Evolutionary conservation across 768 basidiomycete genomes (phyloP), one percentile per base, ranked within the genome.

Genomic region (Naematelia aurantialba): DNA sequence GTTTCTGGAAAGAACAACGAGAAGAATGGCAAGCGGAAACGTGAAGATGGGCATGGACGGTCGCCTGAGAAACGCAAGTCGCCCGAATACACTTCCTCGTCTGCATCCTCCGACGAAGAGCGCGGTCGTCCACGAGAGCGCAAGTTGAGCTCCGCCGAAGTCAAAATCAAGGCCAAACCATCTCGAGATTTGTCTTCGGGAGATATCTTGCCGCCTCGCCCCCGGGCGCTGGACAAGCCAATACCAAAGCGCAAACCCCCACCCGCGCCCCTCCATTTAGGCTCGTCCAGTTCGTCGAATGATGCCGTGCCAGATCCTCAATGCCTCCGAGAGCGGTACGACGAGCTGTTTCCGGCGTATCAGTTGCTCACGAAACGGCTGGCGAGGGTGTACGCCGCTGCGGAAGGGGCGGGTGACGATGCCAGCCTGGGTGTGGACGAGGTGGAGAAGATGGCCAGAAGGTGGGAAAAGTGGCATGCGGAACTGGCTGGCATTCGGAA

Each of bases 381-480:
- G 17, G 56, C 55, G 2, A 60, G 31, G 13, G 29, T 68, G 19
- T 63, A 70, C 57, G 56, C 58, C 44, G 59, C 57, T 30, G 62
- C 61, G 2, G 71, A 73, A 39, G 56, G 50, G 4, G 45, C 45
- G n/a, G 59, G 55, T 26, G 52, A 55, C 19, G 58, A 55, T 2
- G 60, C 63, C 5, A 49, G 63, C 24, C 57, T 55, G 29, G 55
- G 22, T 22, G 47, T 53, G 39, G 49, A 53, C 4, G 65, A 69
- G 24, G 30, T 72, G 30, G 31, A 52, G n/a, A 63, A 62, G 57
- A 60, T 70, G 66, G 68, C 68, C 3, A 45, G 30, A 10, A 68
- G 62, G 51, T 73, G 64, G 63, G 61, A 73, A 44, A 65, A 52
- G 45, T 69, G 67, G 68, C 71, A 73, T 61, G 54, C 58, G 11